A percentile compares a stretch with the other conserved stretches of the same genome.
Evolutionary conservation across 1,284 basidiomycete genomes (phyloP).

Genomic region (Coriolopsis trogii): DNA sequence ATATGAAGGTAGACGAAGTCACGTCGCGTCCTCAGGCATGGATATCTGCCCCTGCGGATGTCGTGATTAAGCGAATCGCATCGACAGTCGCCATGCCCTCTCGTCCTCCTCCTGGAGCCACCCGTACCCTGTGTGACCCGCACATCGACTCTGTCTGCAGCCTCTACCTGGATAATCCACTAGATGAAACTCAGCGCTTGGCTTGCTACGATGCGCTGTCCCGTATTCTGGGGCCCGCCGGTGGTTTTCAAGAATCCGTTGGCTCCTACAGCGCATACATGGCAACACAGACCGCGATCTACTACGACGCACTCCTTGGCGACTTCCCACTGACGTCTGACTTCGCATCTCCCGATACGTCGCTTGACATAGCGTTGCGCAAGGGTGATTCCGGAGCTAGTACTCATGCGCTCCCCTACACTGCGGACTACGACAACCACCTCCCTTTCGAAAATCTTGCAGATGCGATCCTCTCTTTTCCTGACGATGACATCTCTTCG

Average conservation of each 20-base stretch:
- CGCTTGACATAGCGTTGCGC: background rate
- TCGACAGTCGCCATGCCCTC: background rate
- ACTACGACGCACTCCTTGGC: constrained; percentile 42
- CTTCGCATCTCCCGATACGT: background rate
- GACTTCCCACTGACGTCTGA: background rate
- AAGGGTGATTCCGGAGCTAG: too few relatives aligned
- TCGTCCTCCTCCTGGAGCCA: constrained; percentile 13
- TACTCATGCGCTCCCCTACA: too few relatives aligned
- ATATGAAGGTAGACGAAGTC: background rate
- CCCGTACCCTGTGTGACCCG: constrained; percentile 12
- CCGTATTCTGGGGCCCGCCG: constrained; percentile 47
- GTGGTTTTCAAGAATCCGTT: constrained; percentile 51
- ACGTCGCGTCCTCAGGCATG: background rate
- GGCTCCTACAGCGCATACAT: constrained; percentile 58
- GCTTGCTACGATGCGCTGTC: constrained; percentile 55
- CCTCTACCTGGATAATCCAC: constrained; percentile 29
- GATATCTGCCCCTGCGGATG: constrained; percentile 1
- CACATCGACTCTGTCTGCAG: constrained; percentile 10
- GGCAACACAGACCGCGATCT: constrained; percentile 48
- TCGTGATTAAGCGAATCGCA: constrained; percentile 1
- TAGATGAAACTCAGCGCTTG: constrained; percentile 48
- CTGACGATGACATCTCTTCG: background rate
- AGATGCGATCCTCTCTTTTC: background rate
- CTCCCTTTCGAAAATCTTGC: background rate
- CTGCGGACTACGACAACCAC: too few relatives aligned